Evolutionary conservation across 768 basidiomycete species (phyloP), one percentile per base, ranked within the genome.

Genomic region (Hygrocybe coccinea): DNA sequence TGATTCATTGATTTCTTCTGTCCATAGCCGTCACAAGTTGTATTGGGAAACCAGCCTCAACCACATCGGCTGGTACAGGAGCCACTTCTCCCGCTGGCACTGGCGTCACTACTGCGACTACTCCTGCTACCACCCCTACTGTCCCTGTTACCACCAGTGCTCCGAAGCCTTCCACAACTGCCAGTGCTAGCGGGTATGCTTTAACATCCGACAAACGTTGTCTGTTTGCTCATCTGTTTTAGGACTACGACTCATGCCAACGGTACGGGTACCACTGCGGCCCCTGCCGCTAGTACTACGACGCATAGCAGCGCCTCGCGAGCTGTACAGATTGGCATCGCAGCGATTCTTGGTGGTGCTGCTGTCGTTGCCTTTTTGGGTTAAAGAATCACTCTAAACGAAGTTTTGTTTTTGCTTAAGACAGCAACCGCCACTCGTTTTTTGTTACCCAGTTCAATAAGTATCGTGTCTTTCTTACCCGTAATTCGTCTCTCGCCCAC

Each of bases 351-450:
- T 47, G 78, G 73, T 34, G 73, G 73, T 34, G 73, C 79, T 48
- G 77, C 75, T 39, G 58, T 74, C 45, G 71, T 77, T 43, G 83
- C 73, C 9, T 61, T 78, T 45, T 58, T 77, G 47, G 70, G 69
- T 24, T 78, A 70, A 78, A 17, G 44, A 46, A 3, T 7, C 21
- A 8, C 8, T 29, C 29, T 29, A 29, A 29, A 29, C 29, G 4
- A 29, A 29, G 3, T 4, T 8, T 29, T 29, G 4, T n/a, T 29
- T 29, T 8, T 4, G 29, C 29, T 29, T 29, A 29, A 4, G 29
- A 29, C 29, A 29, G 29, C 29, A 29, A 8, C 29, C 29, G 29
- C 29, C n/a, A n/a, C n/a, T 9, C 15, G 36, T 19, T 12, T 3
- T 39, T 39, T 39, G 14, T 15, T 15, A 14, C 38, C 15, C 38